Evolutionary conservation across 768 basidiomycete species (phyloP), one percentile per base, ranked within the genome.

Genomic region (Tulasnella sp.): DNA sequence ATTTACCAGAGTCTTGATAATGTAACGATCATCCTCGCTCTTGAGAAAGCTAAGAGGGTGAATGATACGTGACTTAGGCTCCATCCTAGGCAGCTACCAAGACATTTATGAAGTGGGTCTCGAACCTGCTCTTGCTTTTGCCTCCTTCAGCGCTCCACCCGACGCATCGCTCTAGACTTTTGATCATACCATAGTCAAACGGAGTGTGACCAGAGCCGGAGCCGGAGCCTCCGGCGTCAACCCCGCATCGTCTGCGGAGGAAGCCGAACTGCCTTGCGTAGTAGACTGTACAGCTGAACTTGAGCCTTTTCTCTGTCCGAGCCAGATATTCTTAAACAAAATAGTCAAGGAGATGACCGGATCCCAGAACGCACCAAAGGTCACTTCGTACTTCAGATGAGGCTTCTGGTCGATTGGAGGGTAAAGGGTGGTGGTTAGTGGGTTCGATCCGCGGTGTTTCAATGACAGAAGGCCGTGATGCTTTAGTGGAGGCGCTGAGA

Each of bases 1-100:
- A 70, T 84, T 84, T 15, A 92, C 83, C 60, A 90, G 70, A 19
- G 87, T 87, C 78, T 90, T 90, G 73, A 90, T 84, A 64, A 92
- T 82, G 66, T 84, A 87, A 60, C 80, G 74, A 63, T 85, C 80
- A 68, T 92, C 88, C 25, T 71, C 68, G 48, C 85, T 88, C 75
- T 85, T 87, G 84, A 87, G 87, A 66, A 90, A 92, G 63, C 83
- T 82, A 2, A 81, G 66, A 50, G n/a, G n/a, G n/a, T n/a, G 19
- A 19, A 43, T 19, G 42, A 19, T 43, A 43, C 19, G 42, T 43
- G 12, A 43, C 12, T 19, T 12, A 12, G 12, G 42, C 42, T 19
- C 42, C 42, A 43, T 19, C 19, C 19, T 43, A 43, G 19, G 42
- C 42, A 43, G 12, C 12, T 12, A n/a, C n/a, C n/a, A n/a, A n/a